Evolutionary conservation across 768 basidiomycete genomes (phyloP).

Genomic region (Heimioporus sp.): DNA sequence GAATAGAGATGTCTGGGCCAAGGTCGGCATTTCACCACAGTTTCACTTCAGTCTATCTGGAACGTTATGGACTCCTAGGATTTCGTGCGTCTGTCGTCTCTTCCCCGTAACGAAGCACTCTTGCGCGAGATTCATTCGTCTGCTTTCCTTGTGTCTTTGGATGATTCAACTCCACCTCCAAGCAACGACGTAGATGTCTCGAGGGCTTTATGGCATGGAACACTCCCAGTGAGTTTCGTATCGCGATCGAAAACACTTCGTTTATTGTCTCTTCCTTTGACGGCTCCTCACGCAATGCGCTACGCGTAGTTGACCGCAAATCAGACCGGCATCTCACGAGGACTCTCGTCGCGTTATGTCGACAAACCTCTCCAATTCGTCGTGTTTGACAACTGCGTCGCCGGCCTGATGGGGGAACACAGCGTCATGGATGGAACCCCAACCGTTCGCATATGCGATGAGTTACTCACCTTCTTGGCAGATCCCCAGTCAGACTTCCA

Average conservation of each 20-base stretch:
- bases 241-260: conserved; percentile 9
- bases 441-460: conserved; percentile 68
- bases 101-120: conserved; percentile 60
- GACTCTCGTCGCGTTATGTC: conserved; percentile 78
- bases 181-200: conserved; percentile 55
- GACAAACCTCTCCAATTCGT: conserved; percentile 91
- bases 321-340: conserved; percentile 28
- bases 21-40: conserved; percentile 41
- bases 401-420: conserved; percentile 93
- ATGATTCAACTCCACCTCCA: conserved; percentile 49
- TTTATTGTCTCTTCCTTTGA: neutral
- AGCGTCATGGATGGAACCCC: conserved; percentile 91
- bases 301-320: conserved; percentile 22
- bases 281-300: neutral
- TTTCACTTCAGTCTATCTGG: neutral
- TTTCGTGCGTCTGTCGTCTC: conserved; percentile 56
- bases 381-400: conserved; percentile 76
- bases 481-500: conserved; percentile 66
- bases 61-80: conserved; percentile 41
- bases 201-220: conserved; percentile 81
- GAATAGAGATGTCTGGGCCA: conserved; percentile 87
- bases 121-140: conserved; percentile 78
- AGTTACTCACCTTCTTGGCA: conserved; percentile 59
- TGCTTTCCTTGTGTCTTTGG: conserved; percentile 82
- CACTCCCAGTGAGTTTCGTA: conserved; percentile 44